These are phyloP conservation scores for Spatholobus suberectus DNA, from an alignment of 306 rosid genomes.

Conservation along the genomic window DNA sequence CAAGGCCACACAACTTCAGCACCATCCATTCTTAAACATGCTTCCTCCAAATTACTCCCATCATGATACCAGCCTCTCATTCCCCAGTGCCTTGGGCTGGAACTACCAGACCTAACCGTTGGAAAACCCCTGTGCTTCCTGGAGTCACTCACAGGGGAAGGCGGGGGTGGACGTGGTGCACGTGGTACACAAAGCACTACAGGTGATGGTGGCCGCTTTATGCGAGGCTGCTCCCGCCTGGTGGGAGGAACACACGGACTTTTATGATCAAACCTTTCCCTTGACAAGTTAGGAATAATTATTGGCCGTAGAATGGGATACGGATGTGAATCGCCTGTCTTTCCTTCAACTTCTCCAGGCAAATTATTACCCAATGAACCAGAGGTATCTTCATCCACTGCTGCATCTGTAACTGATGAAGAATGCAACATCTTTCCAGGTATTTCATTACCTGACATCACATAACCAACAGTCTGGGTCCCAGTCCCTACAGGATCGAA, in stretches of 20 bases:
- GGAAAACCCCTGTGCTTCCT: slow-evolving; percentile 93
- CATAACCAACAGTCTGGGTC: slow-evolving; percentile 77
- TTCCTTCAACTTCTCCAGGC: slow-evolving; percentile 74
- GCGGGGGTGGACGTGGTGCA: slow-evolving; percentile 91
- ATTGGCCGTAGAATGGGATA: slow-evolving; percentile 92
- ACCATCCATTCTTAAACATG: slow-evolving; percentile 83
- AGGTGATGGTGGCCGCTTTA: slow-evolving; percentile 93
- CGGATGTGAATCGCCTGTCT: slow-evolving; percentile 69
- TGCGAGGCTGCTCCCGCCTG: slow-evolving; percentile 86
- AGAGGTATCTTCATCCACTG: slow-evolving; percentile 69
- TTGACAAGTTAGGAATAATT: slow-evolving; percentile 74
- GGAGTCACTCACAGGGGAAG: slow-evolving; percentile 87
- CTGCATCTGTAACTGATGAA: slow-evolving; percentile 67
- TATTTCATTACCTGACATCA: slow-evolving; percentile 78
- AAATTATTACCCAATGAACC: slow-evolving; percentile 65
- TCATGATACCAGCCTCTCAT: slow-evolving; percentile 94
- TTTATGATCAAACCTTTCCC: slow-evolving; percentile 85
- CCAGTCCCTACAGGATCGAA: slow-evolving; percentile 83
- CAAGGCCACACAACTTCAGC: slow-evolving; percentile 99
- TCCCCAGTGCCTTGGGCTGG: slow-evolving; percentile 99
- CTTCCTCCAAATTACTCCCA: slow-evolving; percentile 88
- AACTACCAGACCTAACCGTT: slow-evolving; percentile 95
- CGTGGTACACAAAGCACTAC: slow-evolving; percentile 89
- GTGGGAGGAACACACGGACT: slow-evolving; percentile 89
- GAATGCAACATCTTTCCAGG: slow-evolving; percentile 79